These are phyloP conservation scores for Alternaria consortialis DNA, from an alignment of 2,329 filamentous ascomycete species.

Conservation along the genomic window DNA sequence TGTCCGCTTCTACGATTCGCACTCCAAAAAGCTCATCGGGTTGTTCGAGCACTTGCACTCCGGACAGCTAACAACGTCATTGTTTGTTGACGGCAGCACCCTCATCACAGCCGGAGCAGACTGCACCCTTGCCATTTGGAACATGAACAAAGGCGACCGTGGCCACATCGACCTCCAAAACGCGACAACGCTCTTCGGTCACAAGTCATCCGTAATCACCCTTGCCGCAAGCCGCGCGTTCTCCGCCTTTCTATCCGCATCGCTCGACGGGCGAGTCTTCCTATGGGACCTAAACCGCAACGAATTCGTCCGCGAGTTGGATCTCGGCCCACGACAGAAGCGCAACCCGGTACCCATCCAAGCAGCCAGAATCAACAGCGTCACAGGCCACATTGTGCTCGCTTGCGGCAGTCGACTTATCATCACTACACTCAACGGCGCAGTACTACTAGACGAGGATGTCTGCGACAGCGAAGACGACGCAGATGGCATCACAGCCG, in stretches of 20 bases:
- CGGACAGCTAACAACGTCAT: conserved; percentile 82
- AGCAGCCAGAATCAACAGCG: conserved; percentile 87
- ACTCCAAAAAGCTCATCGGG: conserved; percentile 82
- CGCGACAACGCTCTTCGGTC: conserved; percentile 85
- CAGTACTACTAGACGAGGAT: conserved; percentile 80
- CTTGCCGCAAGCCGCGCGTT: conserved; percentile 89
- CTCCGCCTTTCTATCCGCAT: conserved; percentile 85
- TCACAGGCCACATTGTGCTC: conserved; percentile 87
- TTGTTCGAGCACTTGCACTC: conserved; percentile 94
- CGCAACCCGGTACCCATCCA: conserved; percentile 56
- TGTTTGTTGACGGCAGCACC: conserved; percentile 89
- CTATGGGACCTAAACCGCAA: conserved; percentile 95
- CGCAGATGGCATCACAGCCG: conserved; percentile 76
- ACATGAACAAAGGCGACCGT: conserved; percentile 70
- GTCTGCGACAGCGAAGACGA: conserved; percentile 72
- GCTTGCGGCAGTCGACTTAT: conserved; percentile 78
- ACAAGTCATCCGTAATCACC: conserved; percentile 81
- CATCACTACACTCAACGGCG: conserved; percentile 88
- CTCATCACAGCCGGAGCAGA: conserved; percentile 92
- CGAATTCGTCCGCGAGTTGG: conserved; percentile 81
- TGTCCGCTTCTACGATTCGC: conserved; percentile 87
- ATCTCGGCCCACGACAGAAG: conserved; percentile 47
- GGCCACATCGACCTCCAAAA: conserved; percentile 77
- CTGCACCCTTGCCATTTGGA: conserved; percentile 88
- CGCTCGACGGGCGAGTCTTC: conserved; percentile 81